Base-by-base conservation (phyloP, 2,329 filamentous ascomycete species). In the Cladosporium sp. region DNA sequence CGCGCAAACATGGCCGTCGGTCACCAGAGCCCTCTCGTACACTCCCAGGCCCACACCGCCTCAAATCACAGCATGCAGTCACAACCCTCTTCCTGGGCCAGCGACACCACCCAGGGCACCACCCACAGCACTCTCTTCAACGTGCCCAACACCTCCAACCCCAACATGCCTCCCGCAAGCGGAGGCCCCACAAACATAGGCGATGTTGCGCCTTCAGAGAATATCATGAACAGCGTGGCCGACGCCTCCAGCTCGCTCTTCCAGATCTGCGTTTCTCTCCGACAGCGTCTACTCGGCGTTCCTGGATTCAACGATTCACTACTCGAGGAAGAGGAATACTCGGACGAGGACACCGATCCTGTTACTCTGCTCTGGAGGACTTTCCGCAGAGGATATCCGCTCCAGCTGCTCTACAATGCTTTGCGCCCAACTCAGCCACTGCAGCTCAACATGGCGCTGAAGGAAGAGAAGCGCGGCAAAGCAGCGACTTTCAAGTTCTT, bases 201-300 rank as follows among this genome's bases (percentile, higher is more conserved):
- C 67, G 87, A 87, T 67, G 86, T 93, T 68, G 82, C 92, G 74
- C 91, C 93, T 68, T 92, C 91, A 67, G 87, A 91, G 78, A 97
- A 97, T 79, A 96, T 99, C 78, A 97, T 99, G 84, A 99, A 99
- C 81, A 92, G 94, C 79, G 91, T 92, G 77, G 95, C 93, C 77
- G 93, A 97, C 78, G 93, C 95, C 71, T 92, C 92, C 65, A 87
- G 90, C 67, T 97, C 93, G 12, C 87, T 99, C 28, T 99, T 97
- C 79, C 94, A 98, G 79, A 97, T 96, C 78, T 98, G 95, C 78
- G 86, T 96, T 71, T 88, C 90, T 64, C 84, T 98, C 68, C 92
- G 92, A 77, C 88, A 90, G 80, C 88, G 95, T 69, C 83, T 99
- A 68, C 85, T 88, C 65, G 90, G 90, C 71, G 93, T 98, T 10